Evolutionary conservation across 1,139 yeast genomes (phyloP), one percentile per base, ranked within the genome.

Genomic region (Saccharomyces hybrid): DNA sequence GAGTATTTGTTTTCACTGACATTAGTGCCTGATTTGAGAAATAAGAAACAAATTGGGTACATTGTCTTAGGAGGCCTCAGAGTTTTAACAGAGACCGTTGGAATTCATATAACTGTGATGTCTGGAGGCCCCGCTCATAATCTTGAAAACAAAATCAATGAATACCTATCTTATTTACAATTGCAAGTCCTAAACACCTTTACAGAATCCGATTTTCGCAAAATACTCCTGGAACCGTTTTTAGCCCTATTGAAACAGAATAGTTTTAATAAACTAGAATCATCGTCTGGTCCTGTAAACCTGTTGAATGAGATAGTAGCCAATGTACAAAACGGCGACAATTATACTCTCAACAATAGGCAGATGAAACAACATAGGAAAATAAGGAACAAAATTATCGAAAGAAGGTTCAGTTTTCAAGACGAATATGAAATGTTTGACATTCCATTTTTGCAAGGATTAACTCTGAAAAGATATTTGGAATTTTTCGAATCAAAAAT

Each of bases 21-120:
- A 6, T 70, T 80, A n/a, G 67, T 70, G 1, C 67, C 75, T 2
- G 80, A 78, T 54, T 68, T 84, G 23, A 70, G 89, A 59, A 74
- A 73, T 23, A 76, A 75, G 55, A 76, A 74, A 54, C 85, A 82
- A 60, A 69, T 85, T 50, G 89, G 88, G 0, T 84, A 84, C 63
- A 72, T 76, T 6, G 79, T 83, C 0, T 59, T 76, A 5, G 78
- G 82, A 46, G 88, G 88, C 0, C 55, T 76, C n/a, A 70, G 85
- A 58, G 62, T 78, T 1, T 68, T 80, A 42, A 70, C 83, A 53
- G 72, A 75, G 19, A 76, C 82, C 0, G 64, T 79, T n/a, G 91
- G 91, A 0, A 53, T 82, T 2, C 82, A 78, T 59, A 67, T 85
- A 6, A 75, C 80, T 5, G 68, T 83, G 0, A 75, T 78, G 75